Evolutionary conservation across 768 basidiomycete species (phyloP).

Genomic region (Lyophyllum decastes): DNA sequence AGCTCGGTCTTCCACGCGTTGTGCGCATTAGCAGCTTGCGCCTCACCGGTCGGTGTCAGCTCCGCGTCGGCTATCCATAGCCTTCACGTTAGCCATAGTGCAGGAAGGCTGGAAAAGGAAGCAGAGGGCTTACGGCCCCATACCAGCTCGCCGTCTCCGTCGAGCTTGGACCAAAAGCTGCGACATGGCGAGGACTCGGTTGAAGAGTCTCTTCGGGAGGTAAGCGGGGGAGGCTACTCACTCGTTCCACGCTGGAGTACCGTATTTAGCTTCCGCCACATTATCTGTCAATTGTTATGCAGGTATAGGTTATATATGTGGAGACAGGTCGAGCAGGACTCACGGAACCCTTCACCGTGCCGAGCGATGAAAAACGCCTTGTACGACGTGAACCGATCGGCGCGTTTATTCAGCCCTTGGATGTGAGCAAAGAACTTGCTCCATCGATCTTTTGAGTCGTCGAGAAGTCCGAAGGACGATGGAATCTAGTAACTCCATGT

Average conservation of each 20-base stretch:
- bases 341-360: constrained; percentile 77
- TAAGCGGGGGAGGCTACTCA: constrained; percentile 26
- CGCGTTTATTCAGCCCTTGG: constrained; percentile 44
- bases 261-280: constrained; percentile 60
- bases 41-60: constrained; percentile 57
- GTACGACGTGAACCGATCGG: constrained; percentile 41
- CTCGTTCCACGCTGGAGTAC: constrained; percentile 61
- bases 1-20: constrained; percentile 52
- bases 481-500: constrained; percentile 41
- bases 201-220: background rate
- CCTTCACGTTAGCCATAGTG: no score
- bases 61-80: constrained; percentile 56
- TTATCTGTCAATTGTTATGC: constrained; percentile 57
- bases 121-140: constrained; percentile 68
- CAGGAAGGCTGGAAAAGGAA: no score
- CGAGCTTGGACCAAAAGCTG: constrained; percentile 63
- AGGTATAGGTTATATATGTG: no score
- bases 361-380: constrained; percentile 69
- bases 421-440: constrained; percentile 40
- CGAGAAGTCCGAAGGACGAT: constrained; percentile 58
- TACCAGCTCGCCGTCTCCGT: constrained; percentile 62
- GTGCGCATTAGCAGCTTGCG: constrained; percentile 52
- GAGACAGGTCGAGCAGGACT: constrained; percentile 21
- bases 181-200: background rate
- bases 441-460: constrained; percentile 53